phyloP scores from a whole-genome alignment of 73 alveolate species.

The Tetrahymena thermophila region DNA sequence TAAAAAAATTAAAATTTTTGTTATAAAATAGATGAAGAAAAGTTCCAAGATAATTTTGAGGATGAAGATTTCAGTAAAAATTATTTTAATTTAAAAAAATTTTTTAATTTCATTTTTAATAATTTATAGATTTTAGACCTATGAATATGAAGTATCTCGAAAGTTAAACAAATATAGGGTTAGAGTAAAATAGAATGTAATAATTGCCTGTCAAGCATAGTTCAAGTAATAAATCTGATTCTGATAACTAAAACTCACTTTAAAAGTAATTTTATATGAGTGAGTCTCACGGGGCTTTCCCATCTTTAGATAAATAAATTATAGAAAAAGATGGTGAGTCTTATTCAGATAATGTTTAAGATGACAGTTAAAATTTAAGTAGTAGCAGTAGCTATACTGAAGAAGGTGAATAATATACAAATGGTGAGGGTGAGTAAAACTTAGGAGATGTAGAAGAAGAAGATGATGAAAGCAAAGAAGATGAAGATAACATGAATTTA shows the following conservation, averaged over 20 bases:
- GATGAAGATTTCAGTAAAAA: neutral
- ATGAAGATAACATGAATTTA: neutral
- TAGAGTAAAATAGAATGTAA: neutral
- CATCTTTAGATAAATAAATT: neutral
- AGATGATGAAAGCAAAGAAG: neutral
- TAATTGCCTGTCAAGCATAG: neutral
- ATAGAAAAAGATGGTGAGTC: neutral
- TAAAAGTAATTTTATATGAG: neutral
- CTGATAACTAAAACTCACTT: neutral
- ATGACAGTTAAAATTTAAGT: neutral
- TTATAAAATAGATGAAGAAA: neutral
- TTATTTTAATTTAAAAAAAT: neutral
- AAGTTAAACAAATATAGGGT: neutral
- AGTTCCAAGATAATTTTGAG: neutral
- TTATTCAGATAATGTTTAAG: neutral
- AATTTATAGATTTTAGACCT: neutral
- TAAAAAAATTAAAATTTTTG: neutral
- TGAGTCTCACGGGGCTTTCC: neutral
- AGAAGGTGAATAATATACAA: neutral
- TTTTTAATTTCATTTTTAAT: too few relatives aligned
- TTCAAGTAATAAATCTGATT: neutral
- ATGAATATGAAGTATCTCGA: neutral
- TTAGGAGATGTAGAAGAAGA: neutral
- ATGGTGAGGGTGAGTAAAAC: neutral
- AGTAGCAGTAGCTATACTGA: neutral